Evolutionary conservation across 192 early-diverging fungal species (phyloP).

Genomic region (Gaertneriomyces semiglobifer): DNA sequence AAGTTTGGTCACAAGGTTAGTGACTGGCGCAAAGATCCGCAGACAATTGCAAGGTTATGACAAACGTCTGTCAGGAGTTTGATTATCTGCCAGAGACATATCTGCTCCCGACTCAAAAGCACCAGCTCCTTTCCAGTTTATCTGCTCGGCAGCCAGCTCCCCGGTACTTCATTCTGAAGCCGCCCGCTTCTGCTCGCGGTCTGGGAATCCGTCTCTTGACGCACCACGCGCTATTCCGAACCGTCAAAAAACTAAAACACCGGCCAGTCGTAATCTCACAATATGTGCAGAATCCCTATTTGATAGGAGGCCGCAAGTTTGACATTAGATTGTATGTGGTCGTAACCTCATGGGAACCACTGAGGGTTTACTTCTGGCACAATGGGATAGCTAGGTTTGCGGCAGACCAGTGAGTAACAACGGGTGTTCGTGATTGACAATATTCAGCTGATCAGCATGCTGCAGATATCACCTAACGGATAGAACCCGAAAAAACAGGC

Average conservation of each 20-base stretch:
- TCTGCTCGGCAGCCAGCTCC: no score
- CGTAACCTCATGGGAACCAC: slow-evolving; percentile 47
- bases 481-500: slow-evolving; percentile 27
- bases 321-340: slow-evolving; percentile 45
- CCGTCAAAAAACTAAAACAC: slow-evolving; percentile 28
- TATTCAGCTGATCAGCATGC: background rate
- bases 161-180: slow-evolving; percentile 47
- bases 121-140: slow-evolving; percentile 17
- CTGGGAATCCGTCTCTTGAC: slow-evolving; percentile 43
- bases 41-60: no score
- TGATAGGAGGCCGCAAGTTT: slow-evolving; percentile 46
- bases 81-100: slow-evolving; percentile 48
- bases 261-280: slow-evolving; percentile 35
- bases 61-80: slow-evolving; percentile 12
- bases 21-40: no score
- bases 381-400: slow-evolving; percentile 47
- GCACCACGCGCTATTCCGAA: slow-evolving; percentile 16
- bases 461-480: background rate
- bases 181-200: slow-evolving; percentile 49
- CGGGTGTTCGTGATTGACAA: background rate
- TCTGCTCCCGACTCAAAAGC: slow-evolving; percentile 32
- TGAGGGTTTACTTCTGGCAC: slow-evolving; percentile 36
- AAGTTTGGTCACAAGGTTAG: background rate
- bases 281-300: slow-evolving; percentile 41
- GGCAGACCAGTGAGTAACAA: slow-evolving; percentile 29